Base-by-base conservation (phyloP, 192 early-diverging fungal genomes). In the Coemansia sp. region DNA sequence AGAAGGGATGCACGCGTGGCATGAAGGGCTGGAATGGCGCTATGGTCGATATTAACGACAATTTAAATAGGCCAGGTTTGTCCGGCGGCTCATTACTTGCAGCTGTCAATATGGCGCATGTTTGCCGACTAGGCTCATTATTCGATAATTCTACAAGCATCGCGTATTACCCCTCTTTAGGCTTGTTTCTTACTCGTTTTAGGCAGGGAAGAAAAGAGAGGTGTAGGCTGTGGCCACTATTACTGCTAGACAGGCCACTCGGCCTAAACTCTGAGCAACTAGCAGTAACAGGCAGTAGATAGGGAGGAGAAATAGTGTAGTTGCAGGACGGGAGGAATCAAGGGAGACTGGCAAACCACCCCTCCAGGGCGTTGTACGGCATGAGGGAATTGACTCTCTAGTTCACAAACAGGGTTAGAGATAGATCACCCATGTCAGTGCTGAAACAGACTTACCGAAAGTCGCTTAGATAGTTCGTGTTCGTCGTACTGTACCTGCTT, bases 371-470 rank as follows among this genome's bases (percentile, higher is more conserved):
- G n/a, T 10, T 50, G 5, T 50, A n/a, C 10, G 20, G 49, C 20
- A 5, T 8, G n/a, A 50, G 49, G 22, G 10, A 50, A 6, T 22
- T 44, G 62, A n/a, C 40, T 43, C 62, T 63, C 36, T 18, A 15
- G 5, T 8, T 24, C 49, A 3, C n/a, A 24, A 10, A 6, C 18
- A 50, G n/a, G 20, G 47, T 9, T 50, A 49, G 52, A 24, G 52
- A 7, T n/a, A 0, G 24, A 53, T 53, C 52, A 53, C 24, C 24
- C 24, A 27, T 64, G 74, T 52, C 50, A 2, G 47, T 20, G 46
- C 24, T 5, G 18, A 62, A 49, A 33, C 11, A 38, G 43, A 81
- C 79, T 31, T 81, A 81, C 79, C 74, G 74, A 71, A 68, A 68
- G 67, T 44, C 55, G 76, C 44, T 70, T 73, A 36, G 74, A 34